Evolutionary conservation across 306 rosid species (phyloP), one percentile per base, ranked within the genome.

Genomic region (Lithocarpus polystachyus): DNA sequence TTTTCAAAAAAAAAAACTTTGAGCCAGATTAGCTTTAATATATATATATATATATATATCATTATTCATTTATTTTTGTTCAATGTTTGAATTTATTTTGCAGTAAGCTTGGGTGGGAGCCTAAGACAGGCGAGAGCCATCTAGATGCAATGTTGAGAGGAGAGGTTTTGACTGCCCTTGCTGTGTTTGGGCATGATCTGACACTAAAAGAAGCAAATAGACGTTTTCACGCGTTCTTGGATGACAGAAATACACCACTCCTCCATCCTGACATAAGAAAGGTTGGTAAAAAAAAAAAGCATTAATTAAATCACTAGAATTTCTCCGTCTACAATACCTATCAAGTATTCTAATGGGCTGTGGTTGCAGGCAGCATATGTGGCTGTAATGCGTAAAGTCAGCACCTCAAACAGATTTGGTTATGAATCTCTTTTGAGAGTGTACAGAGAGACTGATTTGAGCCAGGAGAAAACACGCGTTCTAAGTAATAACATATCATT

Each of bases 21-120:
- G 67, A 59, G 67, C 67, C 23, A 59, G 67, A 59, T 59, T 14
- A 12, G 7, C 6, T 68, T 13, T 13, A 2, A 11, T 5, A 15
- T 64, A 33, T 77, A 24, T 69, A 12, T 7, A 37, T 7, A 37
- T 71, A 2, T 35, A 17, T 33, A 5, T 74, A 43, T 67, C 29
- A 8, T 56, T 52, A 14, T 19, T 40, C 28, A 20, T 5, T 17
- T 40, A 12, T 26, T 10, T 52, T 29, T 33, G 20, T 52, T 18
- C 15, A 56, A 33, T 75, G 35, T 64, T 45, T 48, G 35, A 60
- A 79, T 84, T 64, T 67, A 18, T 70, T 70, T 71, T 84, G 65
- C 83, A 94, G 97, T 89, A 92, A 77, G 88, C 97, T 94, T 80
- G 97, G 99, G 72, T 94, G 99, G 99, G 95, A 94, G 12, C 89